Base-by-base conservation (phyloP, 78 protist species). In the Cavenderia fasciculata region DNA sequence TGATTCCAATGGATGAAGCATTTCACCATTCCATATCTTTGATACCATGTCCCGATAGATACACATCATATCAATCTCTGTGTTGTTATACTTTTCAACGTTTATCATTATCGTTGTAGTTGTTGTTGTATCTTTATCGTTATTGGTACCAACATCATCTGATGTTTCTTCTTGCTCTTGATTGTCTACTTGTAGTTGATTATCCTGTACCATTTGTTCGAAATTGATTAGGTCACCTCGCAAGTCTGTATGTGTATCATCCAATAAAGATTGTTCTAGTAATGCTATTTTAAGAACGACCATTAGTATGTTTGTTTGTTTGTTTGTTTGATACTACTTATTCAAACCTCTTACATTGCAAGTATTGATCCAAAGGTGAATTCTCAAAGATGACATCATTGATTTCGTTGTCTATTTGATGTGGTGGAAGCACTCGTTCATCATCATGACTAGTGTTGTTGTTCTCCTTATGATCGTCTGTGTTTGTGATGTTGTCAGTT, bases 361-460 rank as follows among this genome's bases (percentile, higher is more conserved):
- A 29, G 49, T 76, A 76, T 14, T 49, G 54, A 14, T 76, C 73
- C 6, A 76, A 52, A 7, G 73, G 87, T 61, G 87, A 76, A n/a
- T 61, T 41, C n/a, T 38, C 40, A 46, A 76, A 76, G 31, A 62
- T 19, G 10, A 76, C 25, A 46, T 76, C 87, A 8, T 68, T 57
- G 27, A 57, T 57, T 5, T 57, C 63, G 27, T 57, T 57, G 10
- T 19, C n/a, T n/a, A n/a, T n/a, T n/a, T n/a, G n/a, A n/a, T n/a
- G n/a, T n/a, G n/a, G n/a, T n/a, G n/a, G n/a, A n/a, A n/a, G n/a
- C n/a, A n/a, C n/a, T n/a, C n/a, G n/a, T n/a, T n/a, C n/a, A n/a
- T n/a, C n/a, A n/a, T n/a, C n/a, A n/a, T n/a, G n/a, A n/a, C n/a
- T n/a, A n/a, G n/a, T n/a, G n/a, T n/a, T n/a, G n/a, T n/a, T n/a